Evolutionary conservation across 176 grass and related monocot genomes (phyloP), one percentile per base, ranked within the genome.

Genomic region (Avena sativa): DNA sequence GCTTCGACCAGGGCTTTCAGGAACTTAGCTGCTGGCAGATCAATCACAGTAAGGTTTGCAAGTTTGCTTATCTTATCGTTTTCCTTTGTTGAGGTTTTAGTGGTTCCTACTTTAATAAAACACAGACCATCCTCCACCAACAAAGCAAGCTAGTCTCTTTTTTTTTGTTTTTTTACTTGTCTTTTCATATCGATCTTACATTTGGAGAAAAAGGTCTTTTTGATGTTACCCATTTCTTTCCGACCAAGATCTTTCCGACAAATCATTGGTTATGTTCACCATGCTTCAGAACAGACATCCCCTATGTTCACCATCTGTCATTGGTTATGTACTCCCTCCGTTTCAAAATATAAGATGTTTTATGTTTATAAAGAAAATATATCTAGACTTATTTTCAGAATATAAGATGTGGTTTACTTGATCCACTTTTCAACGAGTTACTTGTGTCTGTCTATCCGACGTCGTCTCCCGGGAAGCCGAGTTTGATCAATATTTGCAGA

Each of bases 91-190:
- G 49, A 51, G 25, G 25, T 86, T 49, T 36, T 59, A 76, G 25
- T 85, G 77, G 77, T 67, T 60, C 48, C 83, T 20, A 60, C 60
- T 81, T 60, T 28, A 81, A 11, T 51, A 49, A 81, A 86, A 69
- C 71, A 12, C 5, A 0, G 70, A 76, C 71, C 73, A 79, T 77
- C 44, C 44, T 83, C 64, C 84, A 79, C 88, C 23, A 50, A 77
- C 26, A 68, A 75, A 23, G 12, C 79, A 89, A 89, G 84, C 28
- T 16, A 86, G 86, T 79, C 20, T 12, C 12, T 19, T 38, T 12
- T 63, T 53, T 56, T 64, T 65, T 4, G n/a, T 73, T 60, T 15
- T 71, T 74, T 63, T 46, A 12, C 21, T 47, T 55, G 2, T 32
- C n/a, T 67, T 89, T 56, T 80, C 76, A 58, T 80, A 12, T 34